Evolutionary conservation across 2,329 filamentous ascomycete genomes (phyloP).

Genomic region (Lizonia empirigonia): DNA sequence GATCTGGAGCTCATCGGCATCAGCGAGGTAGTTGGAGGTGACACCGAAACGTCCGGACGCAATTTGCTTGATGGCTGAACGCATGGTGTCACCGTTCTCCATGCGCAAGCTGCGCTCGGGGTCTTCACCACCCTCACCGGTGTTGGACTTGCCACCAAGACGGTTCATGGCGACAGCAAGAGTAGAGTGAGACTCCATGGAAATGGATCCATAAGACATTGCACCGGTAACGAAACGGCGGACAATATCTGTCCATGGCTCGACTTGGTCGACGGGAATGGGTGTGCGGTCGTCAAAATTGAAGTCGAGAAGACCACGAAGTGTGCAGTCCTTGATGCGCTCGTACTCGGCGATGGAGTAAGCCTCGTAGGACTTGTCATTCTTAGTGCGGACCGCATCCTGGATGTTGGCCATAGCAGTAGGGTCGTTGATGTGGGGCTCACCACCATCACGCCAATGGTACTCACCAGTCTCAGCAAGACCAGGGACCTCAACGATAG

Average conservation of each 20-base stretch:
- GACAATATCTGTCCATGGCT: slow-evolving; percentile 97
- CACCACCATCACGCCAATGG: slow-evolving; percentile 96
- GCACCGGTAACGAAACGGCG: slow-evolving; percentile 95
- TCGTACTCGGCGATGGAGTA: slow-evolving; percentile 94
- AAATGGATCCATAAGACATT: slow-evolving; percentile 98
- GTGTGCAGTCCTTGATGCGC: slow-evolving; percentile 94
- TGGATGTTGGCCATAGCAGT: slow-evolving; percentile 95
- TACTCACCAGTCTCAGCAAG: slow-evolving; percentile 94
- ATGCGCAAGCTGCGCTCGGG: slow-evolving; percentile 84
- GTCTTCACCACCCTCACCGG: slow-evolving; percentile 95
- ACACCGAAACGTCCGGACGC: slow-evolving; percentile 96
- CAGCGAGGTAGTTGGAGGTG: slow-evolving; percentile 90
- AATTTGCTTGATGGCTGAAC: slow-evolving; percentile 96
- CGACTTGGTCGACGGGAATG: slow-evolving; percentile 94
- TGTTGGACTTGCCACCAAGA: slow-evolving; percentile 95
- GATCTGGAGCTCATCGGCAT: slow-evolving; percentile 95
- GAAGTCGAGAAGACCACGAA: slow-evolving; percentile 93
- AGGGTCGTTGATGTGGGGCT: slow-evolving; percentile 94
- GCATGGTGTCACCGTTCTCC: slow-evolving; percentile 94
- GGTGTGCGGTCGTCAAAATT: slow-evolving; percentile 86
- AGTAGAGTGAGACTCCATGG: slow-evolving; percentile 97
- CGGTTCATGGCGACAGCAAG: slow-evolving; percentile 96
- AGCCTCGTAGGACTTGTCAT: slow-evolving; percentile 97
- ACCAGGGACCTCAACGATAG: slow-evolving; percentile 76
- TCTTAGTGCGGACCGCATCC: slow-evolving; percentile 94